Evolutionary conservation across 208 protist genomes (phyloP), one percentile per base, ranked within the genome.

Genomic region (Phytomonas sp.): DNA sequence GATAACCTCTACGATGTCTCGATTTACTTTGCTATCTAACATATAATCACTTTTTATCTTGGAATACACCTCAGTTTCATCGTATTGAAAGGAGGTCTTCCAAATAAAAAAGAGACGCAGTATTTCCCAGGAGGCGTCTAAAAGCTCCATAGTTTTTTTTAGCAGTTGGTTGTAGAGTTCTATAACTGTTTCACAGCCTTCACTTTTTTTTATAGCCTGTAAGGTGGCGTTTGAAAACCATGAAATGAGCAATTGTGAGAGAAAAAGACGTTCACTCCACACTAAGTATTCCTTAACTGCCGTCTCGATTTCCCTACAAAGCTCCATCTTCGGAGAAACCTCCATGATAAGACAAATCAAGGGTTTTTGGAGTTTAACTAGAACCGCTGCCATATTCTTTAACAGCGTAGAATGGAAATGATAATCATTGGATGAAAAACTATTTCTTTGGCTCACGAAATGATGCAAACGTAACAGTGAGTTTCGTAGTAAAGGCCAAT

Each of bases 331-430:
- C 2, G 33, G 68, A 0, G 84, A 71, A 1, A 85, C 63, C 31
- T 80, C 73, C 6, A 29, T 67, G 36, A 89, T 70, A 12, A 91
- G 73, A 74, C 78, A 84, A 45, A 82, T 71, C 45, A 89, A 79
- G 2, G 78, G 83, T 36, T 76, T 79, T 33, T 83, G 78, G 59
- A 93, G 66, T 74, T 93, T 93, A 40, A 76, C 80, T 16, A 80
- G 69, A 11, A 93, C 81, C 4, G 84, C 82, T 12, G 76, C 74
- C 8, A 88, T 56, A 12, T 61, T 63, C 36, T 91, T 83, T 30
- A 79, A 64, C 26, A 92, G 70, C 7, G 67, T 32, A 0, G 62
- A 60, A 4, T 40, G 29, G 26, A 49, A 34, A 3, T 33, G 69
- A 37, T 61, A 52, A 40, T 23, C 19, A 29, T 40, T 33, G 0